Evolutionary conservation across 2,329 filamentous ascomycete genomes (phyloP).

Genomic region (Zasmidium cellare): DNA sequence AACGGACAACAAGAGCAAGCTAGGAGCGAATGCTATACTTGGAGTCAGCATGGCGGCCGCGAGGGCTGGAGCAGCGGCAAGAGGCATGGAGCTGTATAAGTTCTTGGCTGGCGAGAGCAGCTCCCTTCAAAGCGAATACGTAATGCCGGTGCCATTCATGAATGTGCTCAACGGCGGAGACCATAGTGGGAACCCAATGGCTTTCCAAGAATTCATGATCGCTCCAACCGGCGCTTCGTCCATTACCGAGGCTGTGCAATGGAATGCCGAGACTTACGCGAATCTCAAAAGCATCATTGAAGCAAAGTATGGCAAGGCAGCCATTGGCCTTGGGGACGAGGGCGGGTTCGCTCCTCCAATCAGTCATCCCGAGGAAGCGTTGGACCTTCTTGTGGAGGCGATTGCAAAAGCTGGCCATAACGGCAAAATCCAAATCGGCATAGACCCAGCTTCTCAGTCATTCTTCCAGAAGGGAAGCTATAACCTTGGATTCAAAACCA

Average conservation of each 20-base stretch:
- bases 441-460: constrained; percentile 44
- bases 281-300: constrained; percentile 22
- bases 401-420: constrained; percentile 25
- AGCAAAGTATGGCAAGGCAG: constrained; percentile 21
- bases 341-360: constrained; percentile 30
- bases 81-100: constrained; percentile 81
- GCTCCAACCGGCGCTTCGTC: constrained; percentile 54
- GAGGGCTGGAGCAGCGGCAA: constrained; percentile 87
- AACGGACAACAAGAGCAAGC: constrained; percentile 81
- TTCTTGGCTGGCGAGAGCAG: constrained; percentile 85
- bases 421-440: constrained; percentile 40
- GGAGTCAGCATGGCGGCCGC: constrained; percentile 82
- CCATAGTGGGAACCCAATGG: constrained; percentile 47
- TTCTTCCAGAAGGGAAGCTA: constrained; percentile 39
- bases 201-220: constrained; percentile 97
- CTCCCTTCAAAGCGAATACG: constrained; percentile 81
- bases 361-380: constrained; percentile 21
- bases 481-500: constrained; percentile 41
- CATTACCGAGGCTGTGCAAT: constrained; percentile 19
- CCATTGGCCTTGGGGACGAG: constrained; percentile 28
- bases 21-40: constrained; percentile 86
- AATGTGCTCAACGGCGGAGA: constrained; percentile 79
- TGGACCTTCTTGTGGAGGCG: constrained; percentile 24
- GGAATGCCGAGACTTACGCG: constrained; percentile 25
- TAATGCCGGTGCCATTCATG: constrained; percentile 89